Base-by-base conservation (phyloP, 306 rosid genomes). In the Argentina anserina region DNA sequence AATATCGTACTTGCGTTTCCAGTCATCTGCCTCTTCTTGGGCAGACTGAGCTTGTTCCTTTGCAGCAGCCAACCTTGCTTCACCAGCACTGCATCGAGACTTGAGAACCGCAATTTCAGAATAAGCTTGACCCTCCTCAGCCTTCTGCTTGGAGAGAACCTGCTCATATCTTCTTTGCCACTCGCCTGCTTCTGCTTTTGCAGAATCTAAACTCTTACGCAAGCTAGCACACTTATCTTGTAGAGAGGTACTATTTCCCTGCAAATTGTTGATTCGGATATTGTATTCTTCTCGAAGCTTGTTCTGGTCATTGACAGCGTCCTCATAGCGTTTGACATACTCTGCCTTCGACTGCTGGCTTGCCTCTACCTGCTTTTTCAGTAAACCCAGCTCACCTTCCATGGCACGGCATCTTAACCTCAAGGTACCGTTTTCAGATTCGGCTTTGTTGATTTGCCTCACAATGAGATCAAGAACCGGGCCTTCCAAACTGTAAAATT, bases 11-110 rank as follows among this genome's bases (percentile, higher is more conserved):
- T 92, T 95, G 78, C 97, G 79, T 73, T 95, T 92, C 99, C 99
- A 95, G 81, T 91, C 97, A 77, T 83, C 92, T 36, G 97, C 97
- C 80, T 95, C 99, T 84, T 88, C 99, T 78, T 88, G 96, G 28
- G 99, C 96, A 79, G 99, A 95, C 77, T 91, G 93, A 43, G 91
- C 84, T 75, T 87, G 99, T 71, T 95, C 97, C 74, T 78, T 83
- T 74, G 97, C 92, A 71, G 99, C 99, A 49, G 96, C 93, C 58
- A 91, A 76, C 84, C 96, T 87, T 75, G 99, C 97, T 78, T 95
- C 97, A 65, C 96, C 93, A 71, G 97, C 96, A 84, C 89, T 78
- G 71, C 87, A 83, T 33, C 92, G 81, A 20, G 99, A 95, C 88
- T 84, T 91, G 74, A 95, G 88, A 72, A 87, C 75, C 52, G 96